Evolutionary conservation across 805 yeast genomes (phyloP), one percentile per base, ranked within the genome.

Genomic region (Nakazawaea peltata): DNA sequence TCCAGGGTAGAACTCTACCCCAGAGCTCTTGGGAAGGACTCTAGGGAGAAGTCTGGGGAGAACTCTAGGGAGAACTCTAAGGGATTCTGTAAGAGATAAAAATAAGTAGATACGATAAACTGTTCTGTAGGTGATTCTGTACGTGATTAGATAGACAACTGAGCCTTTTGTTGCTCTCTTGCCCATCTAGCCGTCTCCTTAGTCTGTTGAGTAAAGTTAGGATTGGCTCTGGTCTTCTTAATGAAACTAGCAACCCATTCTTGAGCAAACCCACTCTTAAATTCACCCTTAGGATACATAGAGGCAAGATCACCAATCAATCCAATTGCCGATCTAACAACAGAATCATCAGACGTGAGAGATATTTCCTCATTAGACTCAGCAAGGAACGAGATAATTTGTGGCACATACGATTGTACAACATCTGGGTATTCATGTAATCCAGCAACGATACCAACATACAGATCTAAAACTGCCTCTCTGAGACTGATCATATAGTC

Each of bases 111-210:
- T n/a, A n/a, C n/a, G n/a, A n/a, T n/a, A n/a, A n/a, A n/a, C n/a
- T n/a, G n/a, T n/a, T n/a, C n/a, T n/a, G n/a, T n/a, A n/a, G n/a
- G n/a, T n/a, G n/a, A n/a, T n/a, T n/a, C n/a, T n/a, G n/a, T n/a
- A n/a, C n/a, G n/a, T n/a, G n/a, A 5, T 28, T 14, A 33, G 5
- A 33, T 12, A 8, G 25, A 13, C 15, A 30, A 12, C 17, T 22
- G 30, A 18, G 25, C 27, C 57, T 72, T 74, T 54, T 74, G 84
- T 60, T 80, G 95, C 50, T 83, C 95, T 47, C 92, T 74, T 12
- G 98, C 97, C 97, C 97, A 92, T 61, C 88, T 75, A 7, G 97
- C 97, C n/a, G 95, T 84, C 50, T 82, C 92, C 54, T 74, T 77
- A 10, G 97, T 86, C 37, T 69, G 61, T 47, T 72, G 74, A 24